Percentiles rank a stretch among this genome's conserved stretches.
Evolutionary conservation across 805 yeast species (phyloP).

Genomic region (Jamesozyma hellenica): DNA sequence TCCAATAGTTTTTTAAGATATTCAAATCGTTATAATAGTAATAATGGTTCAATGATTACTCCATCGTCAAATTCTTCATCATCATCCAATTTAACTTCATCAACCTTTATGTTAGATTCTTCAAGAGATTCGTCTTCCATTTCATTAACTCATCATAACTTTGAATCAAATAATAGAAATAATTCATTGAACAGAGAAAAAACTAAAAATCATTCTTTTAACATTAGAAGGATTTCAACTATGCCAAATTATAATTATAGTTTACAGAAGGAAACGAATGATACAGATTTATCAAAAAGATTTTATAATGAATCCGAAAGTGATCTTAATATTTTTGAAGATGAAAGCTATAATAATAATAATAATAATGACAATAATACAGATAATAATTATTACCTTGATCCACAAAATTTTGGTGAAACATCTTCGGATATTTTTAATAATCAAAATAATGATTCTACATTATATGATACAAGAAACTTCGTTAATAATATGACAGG

Average conservation of each 20-base stretch:
- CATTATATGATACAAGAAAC: background rate
- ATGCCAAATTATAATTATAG: background rate
- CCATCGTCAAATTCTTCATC: background rate
- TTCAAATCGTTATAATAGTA: background rate
- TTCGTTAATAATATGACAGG: slow-evolving; percentile 1
- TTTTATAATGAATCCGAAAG: background rate
- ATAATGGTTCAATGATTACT: background rate
- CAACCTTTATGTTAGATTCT: background rate
- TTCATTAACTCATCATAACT: background rate
- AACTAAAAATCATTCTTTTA: background rate
- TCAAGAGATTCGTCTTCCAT: background rate
- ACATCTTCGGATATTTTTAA: background rate
- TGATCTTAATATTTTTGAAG: background rate
- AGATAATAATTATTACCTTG: background rate
- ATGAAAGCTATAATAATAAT: background rate
- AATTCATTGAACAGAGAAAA: background rate
- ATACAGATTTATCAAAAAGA: background rate
- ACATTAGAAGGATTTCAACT: slow-evolving; percentile 4
- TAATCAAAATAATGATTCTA: background rate
- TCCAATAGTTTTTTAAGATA: background rate
- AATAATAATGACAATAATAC: background rate
- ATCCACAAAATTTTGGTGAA: no score
- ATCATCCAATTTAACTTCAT: slow-evolving; percentile 1
- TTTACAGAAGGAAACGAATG: background rate
- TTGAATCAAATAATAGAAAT: background rate